Base-by-base conservation (phyloP, 1,284 basidiomycete genomes). In the Marasmius sp. region DNA sequence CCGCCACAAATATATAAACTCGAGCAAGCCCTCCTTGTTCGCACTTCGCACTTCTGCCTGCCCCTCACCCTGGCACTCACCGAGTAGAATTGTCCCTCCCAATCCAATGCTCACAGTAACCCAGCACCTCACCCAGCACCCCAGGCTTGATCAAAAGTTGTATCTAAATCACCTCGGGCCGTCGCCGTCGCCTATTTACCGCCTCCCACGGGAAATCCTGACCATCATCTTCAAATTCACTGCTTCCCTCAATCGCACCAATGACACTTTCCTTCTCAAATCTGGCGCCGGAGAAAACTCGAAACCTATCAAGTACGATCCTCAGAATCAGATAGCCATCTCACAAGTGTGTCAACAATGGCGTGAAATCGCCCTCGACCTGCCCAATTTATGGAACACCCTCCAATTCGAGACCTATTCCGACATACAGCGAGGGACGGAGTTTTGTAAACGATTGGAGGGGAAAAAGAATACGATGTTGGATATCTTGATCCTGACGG, bases 401-500 rank as follows among this genome's bases (percentile, higher is more conserved):
- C 71, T 87, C 39, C 81, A 82, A 67, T 81, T 87, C 67, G 77
- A 81, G 45, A 78, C 81, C 58, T 75, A 74, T 3, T 70, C 74
- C 7, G 83, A 87, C 68, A 75, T 86, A 58, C 63, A 67, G 20
- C 79, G 85, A 41, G 84, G 81, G 22, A 57, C 69, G 45, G 71
- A 70, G n/a, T 86, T 82, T 74, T 86, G 59, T 58, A 69, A 9
- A 79, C 85, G 38, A 72, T 69, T 59, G 37, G n/a, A n/a, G n/a
- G n/a, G n/a, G n/a, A 51, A 37, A 34, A 20, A 41, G 41, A 51
- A 37, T 47, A 53, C 71, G 59, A 74, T 77, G 41, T 71, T 87
- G 63, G 80, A 86, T 71, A 83, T 87, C 65, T 74, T 84, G 60
- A 77, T 87, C 65, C 82, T 85, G 65, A 85, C 83, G 33, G 81